Percentiles rank a stretch among this genome's conserved stretches.
Evolutionary conservation across 148 eudicot species (phyloP).

Genomic region (Nepenthes gracilis): DNA sequence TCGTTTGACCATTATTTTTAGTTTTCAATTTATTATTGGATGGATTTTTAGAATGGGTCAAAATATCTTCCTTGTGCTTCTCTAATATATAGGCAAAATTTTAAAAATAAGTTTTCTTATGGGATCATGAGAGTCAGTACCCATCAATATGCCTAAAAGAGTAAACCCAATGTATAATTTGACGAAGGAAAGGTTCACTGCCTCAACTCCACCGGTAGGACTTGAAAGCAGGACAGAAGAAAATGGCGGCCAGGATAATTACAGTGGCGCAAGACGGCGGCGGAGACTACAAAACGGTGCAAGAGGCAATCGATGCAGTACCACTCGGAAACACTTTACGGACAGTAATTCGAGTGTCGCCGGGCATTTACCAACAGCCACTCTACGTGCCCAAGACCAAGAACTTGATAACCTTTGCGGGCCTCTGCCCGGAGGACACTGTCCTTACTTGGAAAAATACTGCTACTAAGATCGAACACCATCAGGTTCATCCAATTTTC

Average conservation of each 20-base stretch:
- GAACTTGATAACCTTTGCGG: conserved; percentile 72
- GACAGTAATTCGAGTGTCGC: conserved; percentile 68
- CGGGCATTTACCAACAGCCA: conserved; percentile 78
- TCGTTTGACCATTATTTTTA: no score
- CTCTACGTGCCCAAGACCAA: conserved; percentile 81
- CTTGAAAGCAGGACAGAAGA: background rate
- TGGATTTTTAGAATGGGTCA: no score
- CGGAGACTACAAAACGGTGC: conserved; percentile 36
- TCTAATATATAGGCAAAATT: no score
- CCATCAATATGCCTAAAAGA: no score
- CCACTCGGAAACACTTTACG: conserved; percentile 67
- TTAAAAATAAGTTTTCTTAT: no score
- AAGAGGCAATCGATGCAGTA: conserved; percentile 56
- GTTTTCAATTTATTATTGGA: no score
- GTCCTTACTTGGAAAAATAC: conserved; percentile 68
- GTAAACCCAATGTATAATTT: no score
- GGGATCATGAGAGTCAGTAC: no score
- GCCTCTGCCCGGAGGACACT: conserved; percentile 55
- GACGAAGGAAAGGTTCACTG: no score
- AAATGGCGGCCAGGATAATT: conserved; percentile 15
- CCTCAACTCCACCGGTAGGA: no score
- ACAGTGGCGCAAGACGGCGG: conserved; percentile 57
- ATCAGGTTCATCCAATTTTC: conserved; percentile 33
- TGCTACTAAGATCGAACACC: conserved; percentile 67
- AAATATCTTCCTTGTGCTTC: no score